Base-by-base conservation (phyloP, 768 basidiomycete species). In the Tulasnella sp. region DNA sequence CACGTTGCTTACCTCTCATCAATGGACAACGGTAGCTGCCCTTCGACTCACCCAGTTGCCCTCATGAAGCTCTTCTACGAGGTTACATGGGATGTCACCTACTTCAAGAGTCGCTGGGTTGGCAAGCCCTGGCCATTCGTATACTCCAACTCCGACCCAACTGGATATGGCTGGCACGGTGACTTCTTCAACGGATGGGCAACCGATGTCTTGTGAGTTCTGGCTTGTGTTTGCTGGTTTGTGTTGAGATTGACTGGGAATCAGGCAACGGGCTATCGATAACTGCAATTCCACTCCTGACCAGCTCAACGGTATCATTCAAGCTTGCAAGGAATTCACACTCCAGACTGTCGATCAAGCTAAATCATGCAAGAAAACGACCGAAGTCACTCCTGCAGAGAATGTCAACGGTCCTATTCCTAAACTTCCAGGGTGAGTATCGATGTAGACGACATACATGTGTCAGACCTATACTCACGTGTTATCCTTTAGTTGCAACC, bases 291-390 rank as follows among this genome's bases (percentile, higher is more conserved):
- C 32, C 15, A 45, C 20, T 25, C 32, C 31, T 6, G 52, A 46
- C 33, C 44, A 53, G 20, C 20, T 46, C 12, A 24, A 15, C 32
- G 44, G 27, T 10, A n/a, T 7, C n/a, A n/a, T n/a, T n/a, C 64
- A 63, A 50, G 68, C 69, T 2, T 72, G 70, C 59, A 55, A 62
- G 3, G 69, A 65, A 62, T 61, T 70, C 34, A 71, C 59, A 8
- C 64, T 70, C 6, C 53, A 55, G 4, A 47, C 58, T 5, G 63
- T 64, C 3, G 50, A 58, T n/a, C 48, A 53, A 16, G 64, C 61
- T 5, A 55, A 59, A 12, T 31, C 58, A 15, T 70, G 69, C 60
- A 68, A 66, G 53, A 70, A 66, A 54, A 61, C 63, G 15, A 28
- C 56, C 15, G 56, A 68, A 3, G 57, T 62, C 15, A n/a, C 42